These are phyloP conservation scores for Metschnikowia arizonensis DNA, from an alignment of 805 yeast genomes.

Conservation along the genomic window DNA sequence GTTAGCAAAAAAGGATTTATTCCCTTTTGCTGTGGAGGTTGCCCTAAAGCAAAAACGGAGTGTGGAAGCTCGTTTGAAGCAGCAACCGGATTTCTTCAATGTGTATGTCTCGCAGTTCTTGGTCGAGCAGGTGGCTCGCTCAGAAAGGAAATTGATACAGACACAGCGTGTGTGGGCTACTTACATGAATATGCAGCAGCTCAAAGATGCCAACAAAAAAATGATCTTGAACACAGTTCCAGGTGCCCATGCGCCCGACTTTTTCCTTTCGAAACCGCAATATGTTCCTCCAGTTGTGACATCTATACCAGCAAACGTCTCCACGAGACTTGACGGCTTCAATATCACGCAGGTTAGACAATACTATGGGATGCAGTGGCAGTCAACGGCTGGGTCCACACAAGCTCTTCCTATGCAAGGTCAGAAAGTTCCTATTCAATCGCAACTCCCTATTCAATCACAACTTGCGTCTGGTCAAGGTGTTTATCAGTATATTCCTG, in stretches of 20 bases:
- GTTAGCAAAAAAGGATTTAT: constrained; percentile 40
- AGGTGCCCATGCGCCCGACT: constrained; percentile 3
- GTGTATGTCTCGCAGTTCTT: constrained; percentile 11
- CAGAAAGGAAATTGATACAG: not conserved
- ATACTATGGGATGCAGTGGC: not conserved
- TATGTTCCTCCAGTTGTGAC: not conserved
- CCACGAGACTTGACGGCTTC: not conserved
- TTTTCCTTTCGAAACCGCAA: constrained; percentile 1
- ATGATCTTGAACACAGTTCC: constrained; percentile 3
- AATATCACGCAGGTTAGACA: not conserved
- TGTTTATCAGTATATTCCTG: not conserved
- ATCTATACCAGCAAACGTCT: not conserved
- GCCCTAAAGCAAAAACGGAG: constrained; percentile 26
- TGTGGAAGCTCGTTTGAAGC: constrained; percentile 29
- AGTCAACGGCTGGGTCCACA: not conserved
- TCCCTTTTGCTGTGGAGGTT: constrained; percentile 37
- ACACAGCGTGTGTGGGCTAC: not conserved
- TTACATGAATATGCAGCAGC: not conserved
- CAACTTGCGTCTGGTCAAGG: not conserved
- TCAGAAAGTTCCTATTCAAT: not conserved
- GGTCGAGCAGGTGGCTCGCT: constrained; percentile 8
- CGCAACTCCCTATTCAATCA: not conserved
- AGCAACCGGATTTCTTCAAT: constrained; percentile 30
- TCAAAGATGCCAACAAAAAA: not conserved
- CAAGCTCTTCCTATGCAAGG: not conserved